Evolutionary conservation across 208 protist species (phyloP).

Genomic region (Leishmania aethiopica): DNA sequence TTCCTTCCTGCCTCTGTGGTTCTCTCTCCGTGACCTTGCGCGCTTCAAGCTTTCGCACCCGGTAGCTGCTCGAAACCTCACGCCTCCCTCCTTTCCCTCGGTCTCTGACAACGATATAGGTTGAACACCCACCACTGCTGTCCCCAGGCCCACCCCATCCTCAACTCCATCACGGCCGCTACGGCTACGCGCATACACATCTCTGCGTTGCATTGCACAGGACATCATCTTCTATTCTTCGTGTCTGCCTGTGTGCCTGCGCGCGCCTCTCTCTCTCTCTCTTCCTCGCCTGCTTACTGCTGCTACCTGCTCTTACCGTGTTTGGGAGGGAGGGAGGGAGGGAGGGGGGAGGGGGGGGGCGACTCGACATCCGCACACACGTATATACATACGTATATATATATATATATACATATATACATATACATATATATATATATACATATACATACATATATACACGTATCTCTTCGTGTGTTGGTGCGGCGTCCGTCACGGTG

Average conservation of each 20-base stretch:
- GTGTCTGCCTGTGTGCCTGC: background rate
- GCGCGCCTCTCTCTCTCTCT: background rate
- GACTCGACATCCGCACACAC: background rate
- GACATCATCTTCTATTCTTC: background rate
- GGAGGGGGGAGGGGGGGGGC: too few relatives aligned
- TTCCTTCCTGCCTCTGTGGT: background rate
- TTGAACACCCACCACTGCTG: background rate
- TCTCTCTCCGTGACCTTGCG: background rate
- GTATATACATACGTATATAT: background rate
- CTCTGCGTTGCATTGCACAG: background rate
- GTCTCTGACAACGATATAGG: background rate
- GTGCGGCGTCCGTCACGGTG: background rate
- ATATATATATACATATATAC: too few relatives aligned
- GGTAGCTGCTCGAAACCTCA: background rate
- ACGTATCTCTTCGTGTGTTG: too few relatives aligned
- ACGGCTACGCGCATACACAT: background rate
- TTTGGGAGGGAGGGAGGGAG: too few relatives aligned
- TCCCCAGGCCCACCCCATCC: background rate
- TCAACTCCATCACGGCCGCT: too few relatives aligned
- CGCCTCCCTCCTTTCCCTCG: background rate
- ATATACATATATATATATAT: background rate
- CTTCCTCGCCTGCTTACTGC: too few relatives aligned
- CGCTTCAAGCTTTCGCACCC: background rate
- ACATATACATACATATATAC: too few relatives aligned
- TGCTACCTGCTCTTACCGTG: too few relatives aligned